phyloP scores from a whole-genome alignment of 225 moss, liverwort and hornwort genomes.

The Bryoerythrophyllum caledonicum region DNA sequence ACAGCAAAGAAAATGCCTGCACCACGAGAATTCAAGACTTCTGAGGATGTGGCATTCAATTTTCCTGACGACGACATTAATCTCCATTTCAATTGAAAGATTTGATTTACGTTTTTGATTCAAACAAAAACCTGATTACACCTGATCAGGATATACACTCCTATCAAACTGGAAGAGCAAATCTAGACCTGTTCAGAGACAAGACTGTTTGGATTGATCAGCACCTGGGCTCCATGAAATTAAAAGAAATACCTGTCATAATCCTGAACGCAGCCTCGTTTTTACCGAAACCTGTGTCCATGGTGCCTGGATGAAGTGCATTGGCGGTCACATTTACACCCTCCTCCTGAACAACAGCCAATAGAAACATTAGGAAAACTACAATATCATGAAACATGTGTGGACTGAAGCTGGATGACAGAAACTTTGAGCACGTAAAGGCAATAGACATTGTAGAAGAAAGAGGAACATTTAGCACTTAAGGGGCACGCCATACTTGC shows the following conservation, averaged over 20 bases:
- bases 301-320: constrained; percentile 50
- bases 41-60: neutral
- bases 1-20: constrained; percentile 30
- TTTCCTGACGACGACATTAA: neutral
- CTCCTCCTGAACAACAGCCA: constrained; percentile 36
- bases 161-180: neutral
- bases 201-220: neutral
- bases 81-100: neutral
- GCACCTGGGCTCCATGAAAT: neutral
- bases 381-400: neutral
- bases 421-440: neutral
- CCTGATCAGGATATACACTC: neutral
- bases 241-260: constrained; percentile 3
- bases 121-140: neutral
- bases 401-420: constrained; percentile 1
- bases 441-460: neutral
- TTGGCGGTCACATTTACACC: constrained; percentile 53
- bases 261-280: neutral
- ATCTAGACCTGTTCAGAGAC: neutral
- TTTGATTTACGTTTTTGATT: neutral
- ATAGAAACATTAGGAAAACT: neutral
- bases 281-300: constrained; percentile 44
- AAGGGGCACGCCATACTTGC: neutral
- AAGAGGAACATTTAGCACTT: neutral
- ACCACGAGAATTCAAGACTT: neutral